These are phyloP conservation scores for Leucogyrophana mollusca DNA, from an alignment of 768 basidiomycete genomes.

Conservation along the genomic window DNA sequence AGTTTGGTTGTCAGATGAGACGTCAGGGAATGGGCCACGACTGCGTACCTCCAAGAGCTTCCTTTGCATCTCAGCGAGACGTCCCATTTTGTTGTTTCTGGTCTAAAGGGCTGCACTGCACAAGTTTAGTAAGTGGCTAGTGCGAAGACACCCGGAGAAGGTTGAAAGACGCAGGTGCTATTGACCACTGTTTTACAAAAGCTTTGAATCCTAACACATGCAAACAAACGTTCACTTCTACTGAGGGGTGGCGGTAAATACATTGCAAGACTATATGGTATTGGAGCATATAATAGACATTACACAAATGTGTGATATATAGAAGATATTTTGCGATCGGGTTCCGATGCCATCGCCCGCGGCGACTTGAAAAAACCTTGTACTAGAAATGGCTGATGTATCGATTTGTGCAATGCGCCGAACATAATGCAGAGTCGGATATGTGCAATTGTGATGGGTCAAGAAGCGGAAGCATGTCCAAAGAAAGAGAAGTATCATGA, in stretches of 20 bases:
- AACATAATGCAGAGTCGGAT: neutral
- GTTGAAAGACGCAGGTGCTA: neutral
- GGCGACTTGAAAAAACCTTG: constrained; percentile 1
- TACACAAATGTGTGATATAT: constrained; percentile 4
- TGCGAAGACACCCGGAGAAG: neutral
- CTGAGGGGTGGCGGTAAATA: neutral
- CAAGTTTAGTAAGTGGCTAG: neutral
- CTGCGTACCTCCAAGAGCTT: constrained; percentile 76
- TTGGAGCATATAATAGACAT: constrained; percentile 11
- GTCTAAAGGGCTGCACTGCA: neutral
- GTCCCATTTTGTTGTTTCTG: constrained; percentile 64
- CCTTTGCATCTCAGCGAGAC: constrained; percentile 95
- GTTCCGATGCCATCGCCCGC: neutral
- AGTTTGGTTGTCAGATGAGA: neutral
- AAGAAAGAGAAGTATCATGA: neutral
- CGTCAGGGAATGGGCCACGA: constrained; percentile 6
- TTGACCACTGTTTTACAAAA: constrained; percentile 28
- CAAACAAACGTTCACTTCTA: constrained; percentile 18
- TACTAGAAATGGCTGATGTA: constrained; percentile 15
- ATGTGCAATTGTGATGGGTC: neutral
- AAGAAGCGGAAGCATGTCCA: neutral
- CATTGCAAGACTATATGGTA: neutral
- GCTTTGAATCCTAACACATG: constrained; percentile 21
- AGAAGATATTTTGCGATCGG: constrained; percentile 1
- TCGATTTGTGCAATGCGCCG: constrained; percentile 19